These are phyloP conservation scores for Lentinula aciculospora DNA, from an alignment of 768 basidiomycete species.

Conservation along the genomic window DNA sequence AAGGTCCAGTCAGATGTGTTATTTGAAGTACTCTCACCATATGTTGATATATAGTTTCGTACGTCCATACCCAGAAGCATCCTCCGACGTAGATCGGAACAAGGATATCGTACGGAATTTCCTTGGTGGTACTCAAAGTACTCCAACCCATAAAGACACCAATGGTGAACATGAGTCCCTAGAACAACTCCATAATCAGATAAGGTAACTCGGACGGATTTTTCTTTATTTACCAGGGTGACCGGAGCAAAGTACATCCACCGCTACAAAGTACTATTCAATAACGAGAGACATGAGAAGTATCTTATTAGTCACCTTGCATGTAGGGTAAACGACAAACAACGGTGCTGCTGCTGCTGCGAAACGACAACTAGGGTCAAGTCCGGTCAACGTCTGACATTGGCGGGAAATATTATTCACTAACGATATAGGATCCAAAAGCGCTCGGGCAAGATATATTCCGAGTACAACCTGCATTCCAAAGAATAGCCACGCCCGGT, in stretches of 20 bases:
- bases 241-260: slow-evolving; percentile 25
- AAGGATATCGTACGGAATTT: slow-evolving; percentile 20
- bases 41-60: slow-evolving; percentile 28
- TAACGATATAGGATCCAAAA: slow-evolving; percentile 6
- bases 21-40: slow-evolving; percentile 15
- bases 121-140: slow-evolving; percentile 17
- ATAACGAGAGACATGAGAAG: background rate
- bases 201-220: background rate
- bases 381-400: background rate
- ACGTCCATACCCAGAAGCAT: slow-evolving; percentile 24
- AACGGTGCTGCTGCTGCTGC: slow-evolving; percentile 13
- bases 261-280: slow-evolving; percentile 13
- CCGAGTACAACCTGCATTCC: slow-evolving; percentile 4
- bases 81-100: slow-evolving; percentile 19
- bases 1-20: background rate
- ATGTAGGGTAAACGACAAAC: slow-evolving; percentile 27
- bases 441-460: background rate
- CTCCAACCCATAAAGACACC: slow-evolving; percentile 28
- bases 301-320: slow-evolving; percentile 17
- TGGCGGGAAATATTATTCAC: background rate
- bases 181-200: background rate
- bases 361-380: background rate
- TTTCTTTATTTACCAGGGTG: slow-evolving; percentile 16
- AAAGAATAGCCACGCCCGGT: slow-evolving; percentile 8
- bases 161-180: slow-evolving; percentile 27